Evolutionary conservation across 2,329 filamentous ascomycete genomes (phyloP), one percentile per base, ranked within the genome.

Genomic region (Stagonosporopsis rhizophila): DNA sequence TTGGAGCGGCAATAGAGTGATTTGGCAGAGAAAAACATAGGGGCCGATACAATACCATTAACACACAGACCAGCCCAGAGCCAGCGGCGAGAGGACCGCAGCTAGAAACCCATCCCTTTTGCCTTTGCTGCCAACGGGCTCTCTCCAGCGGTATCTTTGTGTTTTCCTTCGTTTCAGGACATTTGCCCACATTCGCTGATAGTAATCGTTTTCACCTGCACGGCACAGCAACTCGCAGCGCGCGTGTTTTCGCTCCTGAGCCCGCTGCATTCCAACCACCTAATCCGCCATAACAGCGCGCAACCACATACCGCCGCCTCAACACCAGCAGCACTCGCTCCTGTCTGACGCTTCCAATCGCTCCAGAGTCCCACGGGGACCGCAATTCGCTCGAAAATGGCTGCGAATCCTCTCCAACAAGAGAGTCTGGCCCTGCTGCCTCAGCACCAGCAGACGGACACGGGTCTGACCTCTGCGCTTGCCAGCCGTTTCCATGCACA

Each of bases 401-500:
- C 86, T 72, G 80, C 84, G 77, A 86, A 72, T 63, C 74, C 72
- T 60, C 78, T 74, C 75, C 84, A 75, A 79, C 92, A 88, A 80
- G 86, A 92, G 55, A 97, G 94, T 58, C 82, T 99, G 69, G 92
- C 94, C 20, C 88, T 92, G 59, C 82, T 99, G 65, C 94, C 95
- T 44, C 87, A 90, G 60, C 95, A 92, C 81, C 84, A 88, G 47
- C 89, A 92, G 78, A 88, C 87, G 66, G 89, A 91, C 70, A 90
- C 89, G 41, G 88, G 92, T 70, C 81, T 94, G 65, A 95, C 90
- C 3, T 89, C 89, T 48, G 91, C 94, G 76, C 85, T 95, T 60
- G 91, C 90, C 67, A 92, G 86, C 75, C 92, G 94, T 50, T 99
- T 96, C 77, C 95, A 99, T 79, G 90, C 96, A 49, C 90, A 91